Conservation (phyloP, 192 early-diverging fungal species). For the Umbelopsis sp. region DNA sequence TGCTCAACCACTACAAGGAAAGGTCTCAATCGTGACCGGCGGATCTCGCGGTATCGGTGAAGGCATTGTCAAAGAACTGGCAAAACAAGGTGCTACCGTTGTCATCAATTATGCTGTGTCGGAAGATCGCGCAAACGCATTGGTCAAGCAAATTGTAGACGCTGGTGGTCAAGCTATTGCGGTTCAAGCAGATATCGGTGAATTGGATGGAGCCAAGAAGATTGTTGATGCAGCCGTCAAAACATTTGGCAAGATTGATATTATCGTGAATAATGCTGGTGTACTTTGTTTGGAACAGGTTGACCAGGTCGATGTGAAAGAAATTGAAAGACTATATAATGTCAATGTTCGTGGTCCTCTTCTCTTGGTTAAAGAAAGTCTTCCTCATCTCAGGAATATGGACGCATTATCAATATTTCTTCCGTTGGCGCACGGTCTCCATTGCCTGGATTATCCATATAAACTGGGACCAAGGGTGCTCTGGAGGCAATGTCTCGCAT, state of each 20-base stretch:
- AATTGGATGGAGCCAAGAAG: conserved; percentile 5
- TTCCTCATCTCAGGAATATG: conserved; percentile 33
- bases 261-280: conserved; percentile 47
- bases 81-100: neutral
- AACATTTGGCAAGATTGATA: conserved; percentile 36
- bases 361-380: conserved; percentile 6
- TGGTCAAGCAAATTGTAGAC: neutral
- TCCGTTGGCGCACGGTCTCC: conserved; percentile 1
- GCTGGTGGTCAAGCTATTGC: neutral
- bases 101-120: conserved; percentile 18
- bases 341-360: conserved; percentile 8
- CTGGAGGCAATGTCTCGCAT: conserved; percentile 13
- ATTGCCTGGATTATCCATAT: neutral
- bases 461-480: conserved; percentile 22
- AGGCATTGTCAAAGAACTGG: neutral
- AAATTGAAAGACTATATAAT: neutral
- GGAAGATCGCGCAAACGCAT: neutral
- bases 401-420: conserved; percentile 45
- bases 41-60: conserved; percentile 21
- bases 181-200: conserved; percentile 11
- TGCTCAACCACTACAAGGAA: conserved; percentile 1
- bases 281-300: conserved; percentile 1
- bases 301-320: neutral
- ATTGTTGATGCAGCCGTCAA: conserved; percentile 19
- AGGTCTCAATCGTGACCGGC: conserved; percentile 19